These are phyloP conservation scores for Microstegium vimineum DNA, from an alignment of 176 grass and related monocot species.

Conservation along the genomic window DNA sequence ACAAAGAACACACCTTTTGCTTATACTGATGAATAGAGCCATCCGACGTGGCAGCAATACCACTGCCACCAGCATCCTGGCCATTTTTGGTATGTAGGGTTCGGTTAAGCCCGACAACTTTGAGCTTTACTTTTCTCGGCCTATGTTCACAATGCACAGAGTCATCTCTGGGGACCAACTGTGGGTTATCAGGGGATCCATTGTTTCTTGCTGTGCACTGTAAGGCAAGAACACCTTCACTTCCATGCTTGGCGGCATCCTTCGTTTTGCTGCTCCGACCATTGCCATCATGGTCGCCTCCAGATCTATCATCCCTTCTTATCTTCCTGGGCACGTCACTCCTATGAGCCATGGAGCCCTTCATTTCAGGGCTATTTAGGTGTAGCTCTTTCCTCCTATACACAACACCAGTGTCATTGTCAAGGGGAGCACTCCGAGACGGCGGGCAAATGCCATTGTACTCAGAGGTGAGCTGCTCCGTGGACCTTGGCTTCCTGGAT, in stretches of 20 bases:
- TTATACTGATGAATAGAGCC: slow-evolving; percentile 37
- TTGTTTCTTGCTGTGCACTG: slow-evolving; percentile 24
- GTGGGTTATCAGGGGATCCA: slow-evolving; percentile 17
- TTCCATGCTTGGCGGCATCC: slow-evolving; percentile 30
- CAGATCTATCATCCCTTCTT: slow-evolving; percentile 42
- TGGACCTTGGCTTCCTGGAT: slow-evolving; percentile 50
- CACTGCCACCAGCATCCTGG: slow-evolving; percentile 24
- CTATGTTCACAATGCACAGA: slow-evolving; percentile 35
- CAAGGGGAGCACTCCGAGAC: slow-evolving; percentile 31
- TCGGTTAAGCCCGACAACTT: slow-evolving; percentile 66
- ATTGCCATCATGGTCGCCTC: slow-evolving; percentile 25
- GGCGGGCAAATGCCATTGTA: slow-evolving; percentile 27
- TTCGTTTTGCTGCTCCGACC: slow-evolving; percentile 27
- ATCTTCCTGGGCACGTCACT: slow-evolving; percentile 29
- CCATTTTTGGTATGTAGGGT: slow-evolving; percentile 44
- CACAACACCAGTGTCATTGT: not conserved
- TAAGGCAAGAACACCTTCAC: slow-evolving; percentile 39
- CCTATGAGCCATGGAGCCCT: slow-evolving; percentile 10
- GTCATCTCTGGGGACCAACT: not conserved
- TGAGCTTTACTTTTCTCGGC: slow-evolving; percentile 73
- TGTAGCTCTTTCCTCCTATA: slow-evolving; percentile 62
- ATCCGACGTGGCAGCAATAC: slow-evolving; percentile 1
- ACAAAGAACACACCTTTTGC: slow-evolving; percentile 59
- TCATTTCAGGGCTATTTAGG: slow-evolving; percentile 42
- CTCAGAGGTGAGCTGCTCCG: slow-evolving; percentile 46